phyloP scores from a whole-genome alignment of 495 filamentous ascomycete species.

The Collariella sp. region DNA sequence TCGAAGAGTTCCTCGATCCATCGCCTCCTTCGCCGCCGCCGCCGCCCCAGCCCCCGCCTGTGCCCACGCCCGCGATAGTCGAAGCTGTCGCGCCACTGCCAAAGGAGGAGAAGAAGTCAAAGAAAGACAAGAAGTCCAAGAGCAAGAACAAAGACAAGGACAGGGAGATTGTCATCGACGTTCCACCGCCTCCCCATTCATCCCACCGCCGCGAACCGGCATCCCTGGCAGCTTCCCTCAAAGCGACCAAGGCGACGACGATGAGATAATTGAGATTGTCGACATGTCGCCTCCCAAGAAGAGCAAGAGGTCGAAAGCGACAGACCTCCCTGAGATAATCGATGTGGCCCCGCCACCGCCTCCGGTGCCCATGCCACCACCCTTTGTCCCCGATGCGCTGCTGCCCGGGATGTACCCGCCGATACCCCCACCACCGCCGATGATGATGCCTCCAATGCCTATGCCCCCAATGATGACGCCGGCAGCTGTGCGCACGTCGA shows the following conservation, averaged over 20 bases:
- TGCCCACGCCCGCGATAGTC: slow-evolving; percentile 1
- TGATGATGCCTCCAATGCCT: too few relatives aligned
- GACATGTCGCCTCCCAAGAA: slow-evolving; percentile 40
- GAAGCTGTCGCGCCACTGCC: slow-evolving; percentile 8
- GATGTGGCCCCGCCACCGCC: slow-evolving; percentile 24
- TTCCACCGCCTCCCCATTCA: slow-evolving; percentile 15
- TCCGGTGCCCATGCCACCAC: slow-evolving; percentile 24
- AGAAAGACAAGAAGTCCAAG: slow-evolving; percentile 22
- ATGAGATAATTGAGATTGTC: slow-evolving; percentile 40
- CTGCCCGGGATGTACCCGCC: slow-evolving; percentile 20
- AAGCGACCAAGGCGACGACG: slow-evolving; percentile 24
- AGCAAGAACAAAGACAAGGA: slow-evolving; percentile 16
- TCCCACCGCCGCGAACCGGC: slow-evolving; percentile 22
- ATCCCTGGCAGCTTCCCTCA: slow-evolving; percentile 43
- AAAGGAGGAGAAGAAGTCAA: slow-evolving; percentile 20
- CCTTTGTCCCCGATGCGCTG: slow-evolving; percentile 39
- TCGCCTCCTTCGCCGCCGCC: slow-evolving; percentile 16
- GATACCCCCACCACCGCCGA: background rate
- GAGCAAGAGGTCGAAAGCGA: slow-evolving; percentile 25
- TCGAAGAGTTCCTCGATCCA: slow-evolving; percentile 1
- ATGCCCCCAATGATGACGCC: slow-evolving; percentile 10
- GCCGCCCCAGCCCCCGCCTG: slow-evolving; percentile 12
- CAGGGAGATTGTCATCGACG: slow-evolving; percentile 8
- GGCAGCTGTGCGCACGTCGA: slow-evolving; percentile 32
- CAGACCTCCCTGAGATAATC: slow-evolving; percentile 22